Evolutionary conservation across 2,329 filamentous ascomycete genomes (phyloP).

Genomic region (Drechslera avenae): DNA sequence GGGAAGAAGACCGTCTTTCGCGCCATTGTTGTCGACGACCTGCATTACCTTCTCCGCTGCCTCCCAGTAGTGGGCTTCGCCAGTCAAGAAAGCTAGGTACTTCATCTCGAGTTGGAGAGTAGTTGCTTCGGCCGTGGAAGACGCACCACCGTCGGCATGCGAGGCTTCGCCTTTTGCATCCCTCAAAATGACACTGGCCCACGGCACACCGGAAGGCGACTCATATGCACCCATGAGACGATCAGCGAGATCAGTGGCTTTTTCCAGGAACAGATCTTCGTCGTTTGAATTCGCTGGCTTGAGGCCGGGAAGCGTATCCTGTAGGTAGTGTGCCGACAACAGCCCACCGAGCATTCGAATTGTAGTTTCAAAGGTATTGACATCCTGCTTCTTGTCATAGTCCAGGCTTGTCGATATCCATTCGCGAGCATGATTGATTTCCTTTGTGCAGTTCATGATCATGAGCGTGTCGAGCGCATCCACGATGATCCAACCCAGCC

Average conservation of each 20-base stretch:
- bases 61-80: slow-evolving; percentile 91
- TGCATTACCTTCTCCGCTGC: slow-evolving; percentile 90
- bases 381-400: slow-evolving; percentile 92
- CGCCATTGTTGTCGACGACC: slow-evolving; percentile 81
- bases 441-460: slow-evolving; percentile 92
- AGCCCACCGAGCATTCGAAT: slow-evolving; percentile 96
- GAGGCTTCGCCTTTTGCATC: slow-evolving; percentile 77
- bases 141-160: slow-evolving; percentile 83
- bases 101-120: slow-evolving; percentile 96
- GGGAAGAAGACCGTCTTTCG: slow-evolving; percentile 81
- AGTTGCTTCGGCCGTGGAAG: slow-evolving; percentile 91
- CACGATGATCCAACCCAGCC: slow-evolving; percentile 97
- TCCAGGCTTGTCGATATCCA: slow-evolving; percentile 83
- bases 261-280: slow-evolving; percentile 94
- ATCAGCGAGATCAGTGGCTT: slow-evolving; percentile 90
- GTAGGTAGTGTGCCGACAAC: slow-evolving; percentile 93
- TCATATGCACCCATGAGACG: slow-evolving; percentile 87
- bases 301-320: slow-evolving; percentile 77
- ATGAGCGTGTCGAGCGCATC: slow-evolving; percentile 97
- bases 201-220: slow-evolving; percentile 83
- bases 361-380: slow-evolving; percentile 97
- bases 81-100: slow-evolving; percentile 92
- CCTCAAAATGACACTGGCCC: slow-evolving; percentile 85
- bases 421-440: slow-evolving; percentile 80
- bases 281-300: slow-evolving; percentile 74